Conservation (phyloP, 1,284 basidiomycete species). For the Acaromyces ingoldii region DNA sequence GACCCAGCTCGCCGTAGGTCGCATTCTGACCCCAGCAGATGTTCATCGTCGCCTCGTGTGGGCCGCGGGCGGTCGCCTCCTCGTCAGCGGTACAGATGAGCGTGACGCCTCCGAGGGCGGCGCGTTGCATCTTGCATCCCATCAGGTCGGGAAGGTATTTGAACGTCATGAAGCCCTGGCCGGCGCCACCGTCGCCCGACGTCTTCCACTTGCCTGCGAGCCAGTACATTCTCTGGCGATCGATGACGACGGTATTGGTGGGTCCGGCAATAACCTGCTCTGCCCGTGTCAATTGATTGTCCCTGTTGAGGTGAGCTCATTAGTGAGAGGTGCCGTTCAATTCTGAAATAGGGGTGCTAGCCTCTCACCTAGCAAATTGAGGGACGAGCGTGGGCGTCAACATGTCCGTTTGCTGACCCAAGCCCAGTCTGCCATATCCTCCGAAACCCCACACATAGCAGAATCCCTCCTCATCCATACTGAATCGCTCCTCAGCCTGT, state of each 20-base stretch:
- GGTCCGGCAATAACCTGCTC: constrained; percentile 71
- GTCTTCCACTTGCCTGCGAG: constrained; percentile 70
- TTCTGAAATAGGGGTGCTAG: constrained; percentile 61
- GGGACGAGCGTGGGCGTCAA: constrained; percentile 38
- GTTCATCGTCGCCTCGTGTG: constrained; percentile 68
- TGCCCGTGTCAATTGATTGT: constrained; percentile 64
- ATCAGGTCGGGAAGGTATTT: constrained; percentile 44
- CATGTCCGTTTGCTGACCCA: constrained; percentile 75
- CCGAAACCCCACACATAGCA: constrained; percentile 61
- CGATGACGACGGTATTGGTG: constrained; percentile 74
- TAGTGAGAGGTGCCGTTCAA: constrained; percentile 58
- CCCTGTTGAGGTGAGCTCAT: constrained; percentile 27
- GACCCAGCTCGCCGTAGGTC: constrained; percentile 70
- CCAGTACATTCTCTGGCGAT: constrained; percentile 75
- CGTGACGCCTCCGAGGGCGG: constrained; percentile 78
- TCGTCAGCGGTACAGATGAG: constrained; percentile 73
- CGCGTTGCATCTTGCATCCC: constrained; percentile 52
- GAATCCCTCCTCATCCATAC: constrained; percentile 65
- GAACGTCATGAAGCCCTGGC: constrained; percentile 29
- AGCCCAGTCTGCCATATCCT: constrained; percentile 54
- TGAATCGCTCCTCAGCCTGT: background rate
- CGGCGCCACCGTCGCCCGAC: constrained; percentile 71
- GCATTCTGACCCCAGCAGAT: constrained; percentile 77
- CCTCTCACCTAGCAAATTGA: constrained; percentile 38
- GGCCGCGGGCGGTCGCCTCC: constrained; percentile 44